phyloP scores from a whole-genome alignment of 2,329 filamentous ascomycete species.

The Trichoderma afroharzianum region DNA sequence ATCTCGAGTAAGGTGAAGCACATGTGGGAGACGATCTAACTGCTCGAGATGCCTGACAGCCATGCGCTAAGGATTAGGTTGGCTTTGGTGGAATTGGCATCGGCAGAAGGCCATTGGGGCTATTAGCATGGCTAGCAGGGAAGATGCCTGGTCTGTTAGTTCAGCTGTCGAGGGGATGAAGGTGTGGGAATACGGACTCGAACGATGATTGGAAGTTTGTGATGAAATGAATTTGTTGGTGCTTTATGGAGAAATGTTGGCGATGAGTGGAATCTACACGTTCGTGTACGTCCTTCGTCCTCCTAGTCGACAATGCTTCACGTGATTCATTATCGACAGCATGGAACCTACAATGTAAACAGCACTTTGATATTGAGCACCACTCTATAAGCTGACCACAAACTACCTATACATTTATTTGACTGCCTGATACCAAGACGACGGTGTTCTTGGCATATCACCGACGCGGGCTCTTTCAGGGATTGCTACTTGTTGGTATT shows the following conservation, averaged over 20 bases:
- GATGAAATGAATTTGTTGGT: neutral
- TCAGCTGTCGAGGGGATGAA: neutral
- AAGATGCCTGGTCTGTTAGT: neutral
- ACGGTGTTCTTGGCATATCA: neutral
- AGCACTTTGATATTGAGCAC: neutral
- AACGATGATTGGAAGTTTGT: neutral
- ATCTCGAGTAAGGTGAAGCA: neutral
- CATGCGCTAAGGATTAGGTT: neutral
- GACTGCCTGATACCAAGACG: neutral
- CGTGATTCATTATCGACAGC: neutral
- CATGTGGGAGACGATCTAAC: neutral
- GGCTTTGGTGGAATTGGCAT: slow-evolving; percentile 10
- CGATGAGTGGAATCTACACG: neutral
- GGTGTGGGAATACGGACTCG: neutral
- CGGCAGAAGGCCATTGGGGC: neutral
- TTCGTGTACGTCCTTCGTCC: neutral
- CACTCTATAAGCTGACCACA: neutral
- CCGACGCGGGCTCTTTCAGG: neutral
- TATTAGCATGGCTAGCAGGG: slow-evolving; percentile 2
- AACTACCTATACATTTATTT: neutral
- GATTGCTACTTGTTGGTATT: neutral
- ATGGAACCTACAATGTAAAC: neutral
- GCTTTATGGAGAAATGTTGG: neutral
- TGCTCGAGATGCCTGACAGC: neutral
- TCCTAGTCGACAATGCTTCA: neutral